phyloP scores from a whole-genome alignment of 2,329 filamentous ascomycete species.

The Pseudogymnoascus sp. region DNA sequence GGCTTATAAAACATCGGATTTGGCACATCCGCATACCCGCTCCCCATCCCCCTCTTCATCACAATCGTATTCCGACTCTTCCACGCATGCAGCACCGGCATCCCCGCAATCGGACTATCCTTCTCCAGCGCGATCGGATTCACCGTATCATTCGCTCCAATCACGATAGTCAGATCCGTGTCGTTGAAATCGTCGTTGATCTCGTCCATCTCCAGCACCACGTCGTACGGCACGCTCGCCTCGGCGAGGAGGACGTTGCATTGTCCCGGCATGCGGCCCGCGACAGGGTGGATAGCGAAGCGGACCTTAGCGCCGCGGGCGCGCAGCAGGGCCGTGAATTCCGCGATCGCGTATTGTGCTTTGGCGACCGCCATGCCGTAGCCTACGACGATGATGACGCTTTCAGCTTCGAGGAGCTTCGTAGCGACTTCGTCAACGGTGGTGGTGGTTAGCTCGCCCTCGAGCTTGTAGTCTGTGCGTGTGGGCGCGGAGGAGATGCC shows the following conservation, averaged over 20 bases:
- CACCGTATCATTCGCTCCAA: conserved; percentile 87
- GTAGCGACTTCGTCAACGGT: conserved; percentile 76
- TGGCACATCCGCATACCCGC: conserved; percentile 82
- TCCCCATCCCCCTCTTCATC: conserved; percentile 88
- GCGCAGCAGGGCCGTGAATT: conserved; percentile 70
- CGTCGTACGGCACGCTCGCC: conserved; percentile 78
- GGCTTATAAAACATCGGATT: conserved; percentile 95
- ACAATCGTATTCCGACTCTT: conserved; percentile 90
- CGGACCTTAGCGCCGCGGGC: conserved; percentile 71
- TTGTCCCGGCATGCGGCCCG: conserved; percentile 86
- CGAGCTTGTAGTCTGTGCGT: conserved; percentile 63
- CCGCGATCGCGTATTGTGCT: conserved; percentile 82
- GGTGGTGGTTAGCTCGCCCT: conserved; percentile 72
- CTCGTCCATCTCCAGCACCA: conserved; percentile 92
- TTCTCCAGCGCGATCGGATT: conserved; percentile 84
- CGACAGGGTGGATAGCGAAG: conserved; percentile 85
- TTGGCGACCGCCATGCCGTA: conserved; percentile 95
- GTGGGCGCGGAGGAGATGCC: conserved; percentile 62
- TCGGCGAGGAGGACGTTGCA: conserved; percentile 88
- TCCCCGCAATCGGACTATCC: conserved; percentile 77
- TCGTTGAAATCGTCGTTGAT: conserved; percentile 88
- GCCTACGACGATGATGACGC: conserved; percentile 77
- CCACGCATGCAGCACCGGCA: conserved; percentile 89
- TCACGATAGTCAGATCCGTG: conserved; percentile 80
- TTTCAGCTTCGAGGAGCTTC: conserved; percentile 66